These are phyloP conservation scores for Fusarium sp. DNA, from an alignment of 2,329 filamentous ascomycete genomes.

Conservation along the genomic window DNA sequence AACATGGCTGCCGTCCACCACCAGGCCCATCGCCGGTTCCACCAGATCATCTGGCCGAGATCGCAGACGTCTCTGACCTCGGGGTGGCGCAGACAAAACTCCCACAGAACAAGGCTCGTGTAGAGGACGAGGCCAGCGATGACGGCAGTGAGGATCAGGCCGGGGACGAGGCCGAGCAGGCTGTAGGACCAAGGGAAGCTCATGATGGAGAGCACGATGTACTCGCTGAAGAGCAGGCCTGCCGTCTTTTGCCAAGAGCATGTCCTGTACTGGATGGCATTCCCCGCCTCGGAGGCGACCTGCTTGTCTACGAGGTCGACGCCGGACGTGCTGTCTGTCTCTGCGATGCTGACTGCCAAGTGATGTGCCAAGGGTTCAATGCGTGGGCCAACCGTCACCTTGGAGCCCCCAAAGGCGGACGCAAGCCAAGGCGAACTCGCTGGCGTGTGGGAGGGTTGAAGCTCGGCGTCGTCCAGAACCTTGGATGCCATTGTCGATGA, in stretches of 20 bases:
- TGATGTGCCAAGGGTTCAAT: slow-evolving; percentile 58
- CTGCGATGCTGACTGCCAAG: slow-evolving; percentile 46
- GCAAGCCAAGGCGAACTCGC: slow-evolving; percentile 43
- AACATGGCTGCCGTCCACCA: slow-evolving; percentile 83
- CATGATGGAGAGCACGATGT: slow-evolving; percentile 92
- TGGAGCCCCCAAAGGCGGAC: slow-evolving; percentile 50
- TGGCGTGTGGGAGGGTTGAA: slow-evolving; percentile 11
- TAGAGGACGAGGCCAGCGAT: slow-evolving; percentile 83
- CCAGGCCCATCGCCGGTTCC: slow-evolving; percentile 77
- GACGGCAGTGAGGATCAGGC: slow-evolving; percentile 79
- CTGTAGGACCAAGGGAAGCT: slow-evolving; percentile 94
- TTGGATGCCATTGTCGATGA: slow-evolving; percentile 14
- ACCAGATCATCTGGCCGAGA: slow-evolving; percentile 91
- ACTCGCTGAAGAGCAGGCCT: slow-evolving; percentile 89
- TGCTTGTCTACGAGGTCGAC: slow-evolving; percentile 66
- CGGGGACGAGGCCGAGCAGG: slow-evolving; percentile 83
- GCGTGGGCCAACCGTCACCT: slow-evolving; percentile 58
- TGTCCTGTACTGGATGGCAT: slow-evolving; percentile 87
- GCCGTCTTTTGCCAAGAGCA: slow-evolving; percentile 97
- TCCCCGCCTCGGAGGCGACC: slow-evolving; percentile 76
- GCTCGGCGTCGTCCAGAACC: slow-evolving; percentile 18
- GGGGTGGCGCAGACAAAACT: slow-evolving; percentile 88
- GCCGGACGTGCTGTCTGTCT: slow-evolving; percentile 53
- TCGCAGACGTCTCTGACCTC: slow-evolving; percentile 93
- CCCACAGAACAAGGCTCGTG: slow-evolving; percentile 71